Base-by-base conservation (phyloP, 768 basidiomycete genomes). In the Mycena pura region DNA sequence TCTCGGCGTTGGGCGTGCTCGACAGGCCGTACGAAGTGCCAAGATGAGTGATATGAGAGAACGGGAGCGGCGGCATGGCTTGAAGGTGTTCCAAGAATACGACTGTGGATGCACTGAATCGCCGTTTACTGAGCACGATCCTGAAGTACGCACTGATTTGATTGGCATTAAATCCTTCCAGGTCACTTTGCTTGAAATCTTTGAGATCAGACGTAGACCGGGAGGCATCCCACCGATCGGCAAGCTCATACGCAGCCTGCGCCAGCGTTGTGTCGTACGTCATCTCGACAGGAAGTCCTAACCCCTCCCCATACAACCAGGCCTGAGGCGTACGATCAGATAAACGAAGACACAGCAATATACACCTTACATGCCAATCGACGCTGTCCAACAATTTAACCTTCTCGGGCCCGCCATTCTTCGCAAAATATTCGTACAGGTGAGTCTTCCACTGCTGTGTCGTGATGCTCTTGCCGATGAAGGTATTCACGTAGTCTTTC, bases 61-160 rank as follows among this genome's bases (percentile, higher is more conserved):
- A 70, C 0, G 93, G 91, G 13, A 95, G 81, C 0, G 90, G 72
- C 0, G 76, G 40, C 67, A 84, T 85, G 14, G 84, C 75, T 64
- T 90, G 84, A 4, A 96, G 81, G 46, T 85, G 86, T 72, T 95
- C 90, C 41, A 96, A 84, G 81, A 96, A 95, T 49, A 89, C 92
- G 62, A 92, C 91, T 92, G n/a, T 10, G 15, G 15, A 29, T 8
- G 6, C 0, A 19, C 29, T 28, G 46, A 49, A 10, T 43, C 31
- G 44, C 3, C 41, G 31, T 9, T 22, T 14, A 4, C 15, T 3
- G 6, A 44, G 47, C 47, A 32, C 47, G 36, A 50, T 21, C 8
- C 15, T 25, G 43, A 22, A 19, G 32, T 34, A 76, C 82, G 59
- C 53, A 91, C 92, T 79, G 67, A 85, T 93, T 72, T 96, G 94